Conservation (phyloP, 2,329 filamentous ascomycete species). For the Achaetomium macrosporum region DNA sequence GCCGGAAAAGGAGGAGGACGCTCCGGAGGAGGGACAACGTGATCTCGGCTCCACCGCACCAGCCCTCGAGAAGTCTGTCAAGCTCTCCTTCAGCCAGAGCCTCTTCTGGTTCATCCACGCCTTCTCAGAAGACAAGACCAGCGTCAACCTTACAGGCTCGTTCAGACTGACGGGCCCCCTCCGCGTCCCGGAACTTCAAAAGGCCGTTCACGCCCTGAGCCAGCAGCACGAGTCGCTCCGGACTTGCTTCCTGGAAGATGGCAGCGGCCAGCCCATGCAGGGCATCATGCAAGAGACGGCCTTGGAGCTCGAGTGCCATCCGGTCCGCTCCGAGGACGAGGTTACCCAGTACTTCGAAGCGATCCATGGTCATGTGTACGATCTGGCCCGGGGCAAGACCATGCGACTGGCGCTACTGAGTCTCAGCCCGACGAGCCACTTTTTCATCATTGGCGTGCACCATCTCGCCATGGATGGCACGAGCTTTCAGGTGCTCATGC, state of each 20-base stretch:
- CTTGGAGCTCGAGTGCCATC: slow-evolving; percentile 26
- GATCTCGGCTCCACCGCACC: background rate
- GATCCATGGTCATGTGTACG: slow-evolving; percentile 29
- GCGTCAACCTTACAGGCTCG: slow-evolving; percentile 33
- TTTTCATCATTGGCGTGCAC: slow-evolving; percentile 40
- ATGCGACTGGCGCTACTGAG: slow-evolving; percentile 33
- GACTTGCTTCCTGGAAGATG: slow-evolving; percentile 27
- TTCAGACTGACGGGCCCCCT: slow-evolving; percentile 32
- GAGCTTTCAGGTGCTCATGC: slow-evolving; percentile 38
- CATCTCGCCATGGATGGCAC: slow-evolving; percentile 47
- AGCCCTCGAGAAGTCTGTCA: slow-evolving; percentile 7
- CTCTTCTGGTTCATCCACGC: slow-evolving; percentile 37
- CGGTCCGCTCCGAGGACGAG: slow-evolving; percentile 21
- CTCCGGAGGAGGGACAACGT: slow-evolving; percentile 21
- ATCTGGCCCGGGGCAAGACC: slow-evolving; percentile 33
- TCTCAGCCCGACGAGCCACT: slow-evolving; percentile 30
- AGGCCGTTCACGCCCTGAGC: slow-evolving; percentile 30
- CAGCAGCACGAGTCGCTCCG: slow-evolving; percentile 32
- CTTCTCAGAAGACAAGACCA: slow-evolving; percentile 32
- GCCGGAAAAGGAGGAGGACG: background rate
- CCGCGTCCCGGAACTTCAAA: slow-evolving; percentile 26
- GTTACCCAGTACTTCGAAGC: slow-evolving; percentile 25
- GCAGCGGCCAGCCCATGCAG: slow-evolving; percentile 17
- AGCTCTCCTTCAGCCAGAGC: slow-evolving; percentile 36
- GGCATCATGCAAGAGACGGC: slow-evolving; percentile 20